Evolutionary conservation across 805 yeast genomes (phyloP).

Genomic region (Starmera dryadoides): DNA sequence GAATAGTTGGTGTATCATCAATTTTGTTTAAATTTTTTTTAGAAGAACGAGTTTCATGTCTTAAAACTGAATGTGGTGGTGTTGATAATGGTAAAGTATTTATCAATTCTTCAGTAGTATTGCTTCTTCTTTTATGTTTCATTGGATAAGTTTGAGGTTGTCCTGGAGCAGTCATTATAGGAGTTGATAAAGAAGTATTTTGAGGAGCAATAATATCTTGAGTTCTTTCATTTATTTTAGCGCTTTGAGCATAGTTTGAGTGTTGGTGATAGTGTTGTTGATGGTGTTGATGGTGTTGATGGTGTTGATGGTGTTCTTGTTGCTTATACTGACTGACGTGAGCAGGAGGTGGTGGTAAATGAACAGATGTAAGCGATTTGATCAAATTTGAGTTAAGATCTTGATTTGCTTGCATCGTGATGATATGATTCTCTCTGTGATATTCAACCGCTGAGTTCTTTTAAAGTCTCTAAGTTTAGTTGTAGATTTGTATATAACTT

Average conservation of each 20-base stretch:
- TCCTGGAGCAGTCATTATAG: not conserved
- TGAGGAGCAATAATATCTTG: too few species aligned
- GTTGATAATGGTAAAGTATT: constrained; percentile 15
- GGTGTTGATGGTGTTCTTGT: not conserved
- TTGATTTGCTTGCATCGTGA: constrained; percentile 16
- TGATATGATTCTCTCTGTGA: not conserved
- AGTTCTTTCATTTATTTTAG: too few species aligned
- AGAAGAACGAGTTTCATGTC: constrained; percentile 7
- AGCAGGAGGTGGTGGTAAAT: constrained; percentile 33
- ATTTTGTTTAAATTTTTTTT: constrained; percentile 7
- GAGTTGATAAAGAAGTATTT: not conserved
- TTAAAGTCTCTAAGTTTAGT: too few species aligned
- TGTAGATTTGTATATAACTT: too few species aligned
- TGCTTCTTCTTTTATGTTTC: constrained; percentile 6
- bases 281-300: not conserved
- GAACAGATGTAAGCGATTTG: constrained; percentile 31
- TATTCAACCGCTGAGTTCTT: too few species aligned
- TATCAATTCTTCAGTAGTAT: constrained; percentile 6
- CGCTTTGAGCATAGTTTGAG: not conserved
- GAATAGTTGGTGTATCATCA: constrained; percentile 19
- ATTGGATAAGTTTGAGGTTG: not conserved
- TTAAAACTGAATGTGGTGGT: constrained; percentile 21
- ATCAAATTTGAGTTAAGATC: constrained; percentile 25
- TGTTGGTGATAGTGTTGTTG: not conserved
- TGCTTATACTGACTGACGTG: constrained; percentile 4